phyloP scores from a whole-genome alignment of 805 yeast genomes.

The Yarrowia keelungensis region DNA sequence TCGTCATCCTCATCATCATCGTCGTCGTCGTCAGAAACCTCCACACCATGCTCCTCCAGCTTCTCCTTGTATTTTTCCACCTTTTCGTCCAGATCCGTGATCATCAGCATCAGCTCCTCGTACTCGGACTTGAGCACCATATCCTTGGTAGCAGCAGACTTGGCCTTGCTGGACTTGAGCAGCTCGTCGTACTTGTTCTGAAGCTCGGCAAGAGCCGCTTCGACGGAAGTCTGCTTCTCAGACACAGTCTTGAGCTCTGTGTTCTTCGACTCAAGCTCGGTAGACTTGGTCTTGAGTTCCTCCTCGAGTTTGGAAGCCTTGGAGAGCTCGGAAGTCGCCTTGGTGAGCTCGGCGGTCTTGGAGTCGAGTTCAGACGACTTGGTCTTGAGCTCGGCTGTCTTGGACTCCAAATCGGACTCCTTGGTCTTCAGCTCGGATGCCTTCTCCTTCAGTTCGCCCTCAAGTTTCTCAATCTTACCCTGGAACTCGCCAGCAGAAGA shows the following conservation, averaged over 20 bases:
- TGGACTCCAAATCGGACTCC: not conserved
- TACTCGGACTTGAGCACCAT: slow-evolving; percentile 60
- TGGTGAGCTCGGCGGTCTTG: not conserved
- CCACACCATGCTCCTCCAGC: slow-evolving; percentile 62
- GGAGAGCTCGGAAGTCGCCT: too few species aligned
- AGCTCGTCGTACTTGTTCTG: slow-evolving; percentile 14
- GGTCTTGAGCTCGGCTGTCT: not conserved
- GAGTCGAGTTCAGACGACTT: not conserved
- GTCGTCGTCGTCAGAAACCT: slow-evolving; percentile 74
- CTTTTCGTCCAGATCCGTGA: slow-evolving; percentile 78
- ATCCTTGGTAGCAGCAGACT: slow-evolving; percentile 42
- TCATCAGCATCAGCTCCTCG: slow-evolving; percentile 77
- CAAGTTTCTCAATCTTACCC: not conserved
- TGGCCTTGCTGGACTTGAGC: slow-evolving; percentile 23
- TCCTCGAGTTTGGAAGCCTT: not conserved
- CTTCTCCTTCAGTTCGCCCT: slow-evolving; percentile 2
- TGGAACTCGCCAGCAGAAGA: not conserved
- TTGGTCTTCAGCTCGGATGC: not conserved
- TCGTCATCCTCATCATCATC: slow-evolving; percentile 68
- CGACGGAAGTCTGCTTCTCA: not conserved
- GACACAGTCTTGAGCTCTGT: slow-evolving; percentile 16
- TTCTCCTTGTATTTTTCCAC: slow-evolving; percentile 62
- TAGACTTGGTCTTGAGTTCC: slow-evolving; percentile 1
- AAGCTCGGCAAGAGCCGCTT: slow-evolving; percentile 7
- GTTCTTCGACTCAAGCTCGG: slow-evolving; percentile 21